Base-by-base conservation (phyloP, 805 yeast species). In the Wickerhamomyces xylosicus region DNA sequence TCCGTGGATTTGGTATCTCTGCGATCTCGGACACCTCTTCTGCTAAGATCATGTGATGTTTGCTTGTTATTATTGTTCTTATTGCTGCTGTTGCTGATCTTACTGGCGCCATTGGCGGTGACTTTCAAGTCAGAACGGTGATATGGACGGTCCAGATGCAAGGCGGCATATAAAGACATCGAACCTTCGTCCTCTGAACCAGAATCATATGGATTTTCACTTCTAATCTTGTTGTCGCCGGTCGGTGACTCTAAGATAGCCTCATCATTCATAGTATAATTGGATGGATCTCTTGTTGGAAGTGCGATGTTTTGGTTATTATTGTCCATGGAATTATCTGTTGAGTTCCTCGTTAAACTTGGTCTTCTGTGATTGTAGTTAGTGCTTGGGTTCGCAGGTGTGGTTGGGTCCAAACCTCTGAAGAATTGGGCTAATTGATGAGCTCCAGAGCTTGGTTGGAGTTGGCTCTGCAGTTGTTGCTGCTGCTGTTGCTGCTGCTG, bases 101-200 rank as follows among this genome's bases (percentile, higher is more conserved):
- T 25, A 58, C n/a, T n/a, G n/a, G n/a, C n/a, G n/a, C n/a, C n/a
- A n/a, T n/a, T n/a, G n/a, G n/a, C n/a, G n/a, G 14, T 11, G 13
- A 19, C 19, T 15, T 31, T 31, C 13, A 6, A 15, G 4, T 31
- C 33, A 8, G 51, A 43, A 5, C 40, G 34, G 16, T 53, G 59
- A 34, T 57, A 58, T 2, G 53, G 40, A 15, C 55, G 54, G 11
- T 56, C 59, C 27, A 50, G 58, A 41, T 66, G 62, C n/a, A 77
- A 53, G 0, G 79, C 71, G 0, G 81, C 71, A 49, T 77, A 78
- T 18, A 77, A 54, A 0, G 84, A 76, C 84, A 79, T 77, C 0
- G 77, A 79, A 11, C 75, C 73, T 47, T 79, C 85, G 53, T 79
- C 84, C 49, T 78, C 85, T 5, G 58, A 54, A 40, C 50, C 55